These are phyloP conservation scores for Clavispora asparagi DNA, from an alignment of 805 yeast species.

Conservation along the genomic window DNA sequence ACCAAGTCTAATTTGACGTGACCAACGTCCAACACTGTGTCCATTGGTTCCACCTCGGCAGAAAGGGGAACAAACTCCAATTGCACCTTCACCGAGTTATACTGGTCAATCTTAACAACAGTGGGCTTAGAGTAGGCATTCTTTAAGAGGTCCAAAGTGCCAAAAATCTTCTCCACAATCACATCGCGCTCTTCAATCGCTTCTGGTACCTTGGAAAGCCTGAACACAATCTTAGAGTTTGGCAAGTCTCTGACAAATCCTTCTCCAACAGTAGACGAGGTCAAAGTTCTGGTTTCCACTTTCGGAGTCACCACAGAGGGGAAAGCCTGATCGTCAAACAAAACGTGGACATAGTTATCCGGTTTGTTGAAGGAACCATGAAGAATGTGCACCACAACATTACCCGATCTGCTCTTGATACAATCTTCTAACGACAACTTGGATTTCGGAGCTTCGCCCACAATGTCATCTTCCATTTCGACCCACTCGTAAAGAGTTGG, in stretches of 20 bases:
- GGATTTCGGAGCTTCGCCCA: slow-evolving; percentile 34
- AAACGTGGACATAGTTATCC: slow-evolving; percentile 49
- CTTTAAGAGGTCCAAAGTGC: slow-evolving; percentile 51
- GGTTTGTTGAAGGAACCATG: slow-evolving; percentile 46
- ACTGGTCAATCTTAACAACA: slow-evolving; percentile 38
- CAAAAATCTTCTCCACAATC: slow-evolving; percentile 43
- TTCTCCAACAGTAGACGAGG: slow-evolving; percentile 45
- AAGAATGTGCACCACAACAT: slow-evolving; percentile 48
- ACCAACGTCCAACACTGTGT: slow-evolving; percentile 68
- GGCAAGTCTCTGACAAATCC: slow-evolving; percentile 68
- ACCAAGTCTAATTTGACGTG: slow-evolving; percentile 49
- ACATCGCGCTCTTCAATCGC: slow-evolving; percentile 46
- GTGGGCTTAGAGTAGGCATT: slow-evolving; percentile 44
- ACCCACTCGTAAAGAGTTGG: slow-evolving; percentile 68
- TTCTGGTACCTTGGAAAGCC: slow-evolving; percentile 50
- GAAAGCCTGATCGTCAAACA: slow-evolving; percentile 59
- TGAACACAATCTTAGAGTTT: slow-evolving; percentile 51
- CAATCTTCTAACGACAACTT: slow-evolving; percentile 49
- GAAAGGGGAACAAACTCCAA: slow-evolving; percentile 60
- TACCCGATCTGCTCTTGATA: slow-evolving; percentile 56
- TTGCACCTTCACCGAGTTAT: slow-evolving; percentile 39
- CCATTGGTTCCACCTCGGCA: slow-evolving; percentile 48
- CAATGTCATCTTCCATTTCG: slow-evolving; percentile 34
- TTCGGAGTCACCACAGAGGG: slow-evolving; percentile 54
- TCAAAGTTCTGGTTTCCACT: slow-evolving; percentile 41